Evolutionary conservation across 2,329 filamentous ascomycete genomes (phyloP).

Genomic region (Sporothrix euskadiensis): DNA sequence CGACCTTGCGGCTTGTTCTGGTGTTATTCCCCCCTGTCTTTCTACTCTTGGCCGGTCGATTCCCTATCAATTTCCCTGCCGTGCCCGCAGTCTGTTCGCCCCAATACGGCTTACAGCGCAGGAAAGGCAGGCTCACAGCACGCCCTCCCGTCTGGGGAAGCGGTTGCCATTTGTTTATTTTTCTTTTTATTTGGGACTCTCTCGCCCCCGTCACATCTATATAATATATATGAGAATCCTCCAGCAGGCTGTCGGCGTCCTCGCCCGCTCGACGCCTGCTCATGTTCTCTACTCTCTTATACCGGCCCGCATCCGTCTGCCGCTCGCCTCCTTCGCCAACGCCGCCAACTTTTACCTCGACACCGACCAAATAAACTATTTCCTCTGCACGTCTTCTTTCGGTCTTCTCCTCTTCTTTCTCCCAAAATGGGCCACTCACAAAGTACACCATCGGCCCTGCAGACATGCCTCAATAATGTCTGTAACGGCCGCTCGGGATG

Average conservation of each 20-base stretch:
- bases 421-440: slow-evolving; percentile 21
- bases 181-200: not conserved
- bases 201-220: not conserved
- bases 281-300: not conserved
- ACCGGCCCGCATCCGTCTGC: not conserved
- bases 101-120: not conserved
- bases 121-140: not conserved
- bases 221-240: slow-evolving; percentile 7
- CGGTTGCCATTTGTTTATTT: not conserved
- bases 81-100: not conserved
- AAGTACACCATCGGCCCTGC: slow-evolving; percentile 21
- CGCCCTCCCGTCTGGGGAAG: not conserved
- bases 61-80: not conserved
- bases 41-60: not conserved
- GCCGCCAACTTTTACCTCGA: not conserved
- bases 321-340: not conserved
- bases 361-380: no score
- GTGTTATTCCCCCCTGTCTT: not conserved
- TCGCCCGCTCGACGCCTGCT: not conserved
- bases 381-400: not conserved
- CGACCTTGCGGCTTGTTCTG: not conserved
- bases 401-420: not conserved
- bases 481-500: slow-evolving; percentile 50
- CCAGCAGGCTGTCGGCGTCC: not conserved
- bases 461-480: slow-evolving; percentile 48